Percentiles rank a stretch among this genome's conserved stretches.
These are phyloP conservation scores for Teratosphaeria gauchensis DNA, from an alignment of 2,329 filamentous ascomycete genomes.

Conservation along the genomic window DNA sequence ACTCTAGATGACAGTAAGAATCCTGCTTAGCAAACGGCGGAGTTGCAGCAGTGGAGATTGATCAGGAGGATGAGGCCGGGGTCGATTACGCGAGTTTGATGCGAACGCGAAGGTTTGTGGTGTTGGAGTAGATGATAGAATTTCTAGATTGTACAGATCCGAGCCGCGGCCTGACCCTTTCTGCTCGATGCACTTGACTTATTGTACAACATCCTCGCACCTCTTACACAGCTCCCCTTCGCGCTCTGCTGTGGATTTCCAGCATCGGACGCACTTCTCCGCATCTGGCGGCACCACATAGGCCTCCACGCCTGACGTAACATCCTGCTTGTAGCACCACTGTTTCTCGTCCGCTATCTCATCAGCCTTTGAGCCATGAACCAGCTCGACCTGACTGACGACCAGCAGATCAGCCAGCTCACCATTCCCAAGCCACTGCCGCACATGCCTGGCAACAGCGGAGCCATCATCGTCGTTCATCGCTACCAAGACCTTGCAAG, in stretches of 20 bases:
- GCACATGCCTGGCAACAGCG: neutral
- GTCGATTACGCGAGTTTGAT: too few relatives aligned
- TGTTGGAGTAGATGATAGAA: neutral
- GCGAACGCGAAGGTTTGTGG: too few relatives aligned
- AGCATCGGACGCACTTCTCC: conserved; percentile 78
- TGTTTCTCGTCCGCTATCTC: neutral
- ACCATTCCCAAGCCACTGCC: conserved; percentile 3
- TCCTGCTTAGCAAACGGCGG: neutral
- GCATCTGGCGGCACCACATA: conserved; percentile 35
- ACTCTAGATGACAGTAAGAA: conserved; percentile 10
- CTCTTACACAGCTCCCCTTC: conserved; percentile 57
- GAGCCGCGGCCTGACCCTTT: too few relatives aligned
- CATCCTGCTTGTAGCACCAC: conserved; percentile 35
- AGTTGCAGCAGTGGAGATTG: neutral
- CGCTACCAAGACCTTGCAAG: conserved; percentile 52
- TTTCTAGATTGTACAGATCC: neutral
- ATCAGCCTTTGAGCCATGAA: neutral
- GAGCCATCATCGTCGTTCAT: neutral
- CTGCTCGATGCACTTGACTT: too few relatives aligned
- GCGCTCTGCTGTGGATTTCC: conserved; percentile 67
- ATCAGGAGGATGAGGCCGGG: neutral
- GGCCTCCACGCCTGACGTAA: conserved; percentile 26
- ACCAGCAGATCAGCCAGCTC: conserved; percentile 35
- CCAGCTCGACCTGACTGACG: conserved; percentile 25
- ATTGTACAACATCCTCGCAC: conserved; percentile 56